These are phyloP conservation scores for Rosa chinensis DNA, from an alignment of 306 rosid genomes.

Conservation along the genomic window DNA sequence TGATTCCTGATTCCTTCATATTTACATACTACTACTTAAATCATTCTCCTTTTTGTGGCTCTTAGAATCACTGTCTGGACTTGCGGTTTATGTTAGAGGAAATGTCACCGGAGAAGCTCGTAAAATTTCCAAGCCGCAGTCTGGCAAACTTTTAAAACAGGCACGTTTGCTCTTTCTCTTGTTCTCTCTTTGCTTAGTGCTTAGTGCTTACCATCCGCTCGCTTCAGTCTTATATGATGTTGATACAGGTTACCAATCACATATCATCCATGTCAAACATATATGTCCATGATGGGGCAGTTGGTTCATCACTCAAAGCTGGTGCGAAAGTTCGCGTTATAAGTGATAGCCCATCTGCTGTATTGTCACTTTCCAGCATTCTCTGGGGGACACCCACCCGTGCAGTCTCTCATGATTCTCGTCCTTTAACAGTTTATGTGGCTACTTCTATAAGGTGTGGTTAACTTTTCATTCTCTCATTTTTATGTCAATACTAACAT, in stretches of 20 bases:
- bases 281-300: constrained; percentile 53
- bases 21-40: no score
- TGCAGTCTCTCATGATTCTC: constrained; percentile 51
- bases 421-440: constrained; percentile 49
- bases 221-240: not conserved
- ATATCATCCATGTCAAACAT: constrained; percentile 41
- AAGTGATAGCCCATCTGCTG: constrained; percentile 48
- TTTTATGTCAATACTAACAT: not conserved
- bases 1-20: no score
- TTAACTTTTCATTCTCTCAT: not conserved
- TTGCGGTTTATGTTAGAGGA: constrained; percentile 48
- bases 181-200: not conserved
- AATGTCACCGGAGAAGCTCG: constrained; percentile 23
- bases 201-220: not conserved
- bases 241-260: constrained; percentile 41
- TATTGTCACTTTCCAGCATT: constrained; percentile 43
- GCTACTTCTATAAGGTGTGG: constrained; percentile 39
- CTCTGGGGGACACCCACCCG: constrained; percentile 35
- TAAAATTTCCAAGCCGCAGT: constrained; percentile 35
- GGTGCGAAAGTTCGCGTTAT: constrained; percentile 45
- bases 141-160: constrained; percentile 42
- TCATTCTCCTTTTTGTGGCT: no score
- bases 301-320: constrained; percentile 41
- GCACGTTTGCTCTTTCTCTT: constrained; percentile 23
- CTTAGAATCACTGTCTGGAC: constrained; percentile 37